Evolutionary conservation across 352 stramenopile genomes (phyloP).

Genomic region (Pythium brachiatum): DNA sequence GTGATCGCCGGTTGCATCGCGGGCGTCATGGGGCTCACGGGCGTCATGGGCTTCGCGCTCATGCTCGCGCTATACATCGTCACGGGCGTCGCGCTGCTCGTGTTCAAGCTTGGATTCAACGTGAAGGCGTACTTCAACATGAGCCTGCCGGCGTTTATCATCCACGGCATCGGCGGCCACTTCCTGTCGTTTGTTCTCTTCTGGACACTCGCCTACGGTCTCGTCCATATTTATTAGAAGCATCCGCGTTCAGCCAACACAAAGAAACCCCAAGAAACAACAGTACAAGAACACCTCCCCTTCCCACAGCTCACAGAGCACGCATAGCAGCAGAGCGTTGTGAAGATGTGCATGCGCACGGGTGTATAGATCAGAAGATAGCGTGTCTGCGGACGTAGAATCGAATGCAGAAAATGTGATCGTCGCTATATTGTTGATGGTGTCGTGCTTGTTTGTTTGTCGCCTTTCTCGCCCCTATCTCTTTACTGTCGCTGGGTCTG

Average conservation of each 20-base stretch:
- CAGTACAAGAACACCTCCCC: not conserved
- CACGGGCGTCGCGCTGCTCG: constrained; percentile 59
- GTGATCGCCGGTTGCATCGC: constrained; percentile 81
- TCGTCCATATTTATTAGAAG: constrained; percentile 89
- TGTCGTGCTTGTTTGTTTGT: not conserved
- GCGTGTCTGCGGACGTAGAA: too few relatives aligned
- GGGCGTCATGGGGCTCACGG: constrained; percentile 76
- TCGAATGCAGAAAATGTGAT: constrained; percentile 2
- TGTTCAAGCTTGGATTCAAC: constrained; percentile 74
- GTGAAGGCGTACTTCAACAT: constrained; percentile 83
- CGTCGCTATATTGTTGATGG: not conserved
- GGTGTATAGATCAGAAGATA: too few relatives aligned
- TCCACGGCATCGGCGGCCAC: constrained; percentile 68
- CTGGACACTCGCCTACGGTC: constrained; percentile 84
- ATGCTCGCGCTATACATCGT: constrained; percentile 63
- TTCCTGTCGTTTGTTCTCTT: constrained; percentile 87
- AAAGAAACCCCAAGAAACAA: constrained; percentile 2
- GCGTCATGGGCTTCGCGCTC: constrained; percentile 71
- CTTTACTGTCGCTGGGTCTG: constrained; percentile 20
- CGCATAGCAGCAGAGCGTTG: too few relatives aligned
- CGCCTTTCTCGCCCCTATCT: not conserved
- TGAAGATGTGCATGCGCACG: too few relatives aligned
- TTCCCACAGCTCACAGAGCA: too few relatives aligned
- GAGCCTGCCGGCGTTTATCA: constrained; percentile 62
- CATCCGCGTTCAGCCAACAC: not conserved